phyloP scores from a whole-genome alignment of 1,139 yeast species.

The Kodamaea arcana region DNA sequence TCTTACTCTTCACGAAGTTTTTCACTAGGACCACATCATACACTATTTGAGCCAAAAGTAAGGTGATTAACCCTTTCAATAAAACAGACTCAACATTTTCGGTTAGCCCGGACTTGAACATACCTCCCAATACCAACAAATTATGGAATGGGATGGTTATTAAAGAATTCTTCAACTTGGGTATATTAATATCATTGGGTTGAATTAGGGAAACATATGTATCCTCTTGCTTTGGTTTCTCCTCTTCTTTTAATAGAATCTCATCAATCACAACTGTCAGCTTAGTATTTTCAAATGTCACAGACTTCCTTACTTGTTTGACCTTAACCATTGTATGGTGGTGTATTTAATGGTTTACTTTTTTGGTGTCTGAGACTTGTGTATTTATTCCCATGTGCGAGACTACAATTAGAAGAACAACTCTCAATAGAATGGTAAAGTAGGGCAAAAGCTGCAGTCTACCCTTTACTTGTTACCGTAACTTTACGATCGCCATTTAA shows the following conservation, averaged over 20 bases:
- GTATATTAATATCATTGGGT: neutral
- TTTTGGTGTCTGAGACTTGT: too few species aligned
- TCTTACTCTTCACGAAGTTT: slow-evolving; percentile 10
- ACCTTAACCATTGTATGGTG: slow-evolving; percentile 4
- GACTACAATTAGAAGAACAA: too few species aligned
- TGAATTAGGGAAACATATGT: neutral
- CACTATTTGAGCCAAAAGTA: slow-evolving; percentile 23
- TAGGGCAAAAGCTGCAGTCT: too few species aligned
- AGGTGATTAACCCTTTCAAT: slow-evolving; percentile 24
- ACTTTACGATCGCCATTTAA: too few species aligned
- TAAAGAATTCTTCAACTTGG: slow-evolving; percentile 3
- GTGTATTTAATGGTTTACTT: too few species aligned
- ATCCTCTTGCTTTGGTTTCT: neutral
- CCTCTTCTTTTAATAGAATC: neutral
- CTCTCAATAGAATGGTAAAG: too few species aligned
- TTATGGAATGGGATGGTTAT: slow-evolving; percentile 47
- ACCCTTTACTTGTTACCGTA: too few species aligned
- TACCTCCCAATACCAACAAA: slow-evolving; percentile 32
- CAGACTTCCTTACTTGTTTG: slow-evolving; percentile 12
- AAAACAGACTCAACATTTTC: slow-evolving; percentile 22
- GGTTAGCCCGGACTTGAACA: slow-evolving; percentile 33
- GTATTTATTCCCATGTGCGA: too few species aligned
- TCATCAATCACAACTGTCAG: neutral
- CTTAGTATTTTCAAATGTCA: slow-evolving; percentile 10
- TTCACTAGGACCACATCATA: slow-evolving; percentile 23